A percentile compares a stretch with the other conserved stretches of the same genome.
phyloP scores from a whole-genome alignment of 768 basidiomycete genomes.

The Boletus insuetus region DNA sequence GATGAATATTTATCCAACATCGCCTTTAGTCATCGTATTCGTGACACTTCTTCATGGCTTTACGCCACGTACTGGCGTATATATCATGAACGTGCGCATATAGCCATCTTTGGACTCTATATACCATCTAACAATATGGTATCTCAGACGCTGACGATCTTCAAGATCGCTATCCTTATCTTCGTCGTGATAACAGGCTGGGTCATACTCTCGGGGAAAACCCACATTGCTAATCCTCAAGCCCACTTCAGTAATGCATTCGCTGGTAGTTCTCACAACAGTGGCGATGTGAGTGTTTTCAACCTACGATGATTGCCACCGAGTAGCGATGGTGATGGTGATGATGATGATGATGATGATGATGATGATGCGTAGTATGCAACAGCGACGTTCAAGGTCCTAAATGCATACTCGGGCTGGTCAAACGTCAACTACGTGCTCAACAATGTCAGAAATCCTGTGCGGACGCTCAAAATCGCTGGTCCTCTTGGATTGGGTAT shows the following conservation, averaged over 20 bases:
- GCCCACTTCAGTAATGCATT: slow-evolving; percentile 59
- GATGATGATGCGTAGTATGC: slow-evolving; percentile 42
- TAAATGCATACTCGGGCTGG: slow-evolving; percentile 52
- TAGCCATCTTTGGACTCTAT: not conserved
- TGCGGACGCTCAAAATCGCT: slow-evolving; percentile 60
- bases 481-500: slow-evolving; percentile 57
- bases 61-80: slow-evolving; percentile 45
- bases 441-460: slow-evolving; percentile 58
- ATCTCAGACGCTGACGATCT: slow-evolving; percentile 42
- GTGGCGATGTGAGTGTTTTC: slow-evolving; percentile 39
- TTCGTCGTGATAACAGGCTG: slow-evolving; percentile 58
- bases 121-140: slow-evolving; percentile 8
- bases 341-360: not conserved
- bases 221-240: slow-evolving; percentile 51
- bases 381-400: slow-evolving; percentile 62
- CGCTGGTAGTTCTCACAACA: slow-evolving; percentile 50
- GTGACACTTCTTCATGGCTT: slow-evolving; percentile 52
- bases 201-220: slow-evolving; percentile 59
- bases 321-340: not conserved
- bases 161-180: slow-evolving; percentile 54
- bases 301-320: not conserved
- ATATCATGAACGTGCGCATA: slow-evolving; percentile 49
- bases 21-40: slow-evolving; percentile 43
- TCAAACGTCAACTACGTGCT: slow-evolving; percentile 56
- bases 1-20: not conserved